phyloP scores from a whole-genome alignment of 23 red algal species.

The Chondrus crispus region DNA sequence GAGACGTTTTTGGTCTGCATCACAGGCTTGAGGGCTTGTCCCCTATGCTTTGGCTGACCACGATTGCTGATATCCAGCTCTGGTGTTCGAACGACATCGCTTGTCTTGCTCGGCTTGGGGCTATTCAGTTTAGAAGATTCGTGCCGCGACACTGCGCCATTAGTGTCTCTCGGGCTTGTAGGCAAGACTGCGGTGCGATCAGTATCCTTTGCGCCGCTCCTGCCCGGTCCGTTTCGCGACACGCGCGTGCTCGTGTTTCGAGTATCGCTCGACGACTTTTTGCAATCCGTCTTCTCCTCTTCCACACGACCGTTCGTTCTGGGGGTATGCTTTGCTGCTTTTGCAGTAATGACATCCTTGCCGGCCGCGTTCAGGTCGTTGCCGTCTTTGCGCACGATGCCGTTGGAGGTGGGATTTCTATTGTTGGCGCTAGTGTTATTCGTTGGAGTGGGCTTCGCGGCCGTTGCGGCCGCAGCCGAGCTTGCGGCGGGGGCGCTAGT shows the following conservation, averaged over 20 bases:
- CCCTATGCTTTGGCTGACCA: no score
- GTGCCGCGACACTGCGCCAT: no score
- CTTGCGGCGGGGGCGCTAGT: neutral
- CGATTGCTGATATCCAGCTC: no score
- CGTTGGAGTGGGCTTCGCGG: neutral
- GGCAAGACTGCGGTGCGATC: no score
- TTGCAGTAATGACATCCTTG: neutral
- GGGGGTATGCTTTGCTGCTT: neutral
- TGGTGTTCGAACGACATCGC: no score
- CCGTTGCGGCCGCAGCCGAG: neutral
- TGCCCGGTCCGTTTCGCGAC: neutral
- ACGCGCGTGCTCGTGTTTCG: neutral
- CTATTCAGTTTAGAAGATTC: no score
- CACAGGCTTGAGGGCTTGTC: no score
- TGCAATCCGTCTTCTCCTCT: neutral
- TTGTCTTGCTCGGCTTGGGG: no score
- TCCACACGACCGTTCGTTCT: neutral
- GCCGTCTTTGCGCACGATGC: neutral
- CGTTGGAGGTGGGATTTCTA: neutral
- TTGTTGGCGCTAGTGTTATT: neutral
- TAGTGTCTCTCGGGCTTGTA: no score
- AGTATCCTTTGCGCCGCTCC: no score
- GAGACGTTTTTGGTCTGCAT: no score
- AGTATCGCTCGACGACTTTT: no score
- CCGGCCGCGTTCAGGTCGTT: neutral